Base-by-base conservation (phyloP, 257 asterid genomes). In the Linderniella brevidens region DNA sequence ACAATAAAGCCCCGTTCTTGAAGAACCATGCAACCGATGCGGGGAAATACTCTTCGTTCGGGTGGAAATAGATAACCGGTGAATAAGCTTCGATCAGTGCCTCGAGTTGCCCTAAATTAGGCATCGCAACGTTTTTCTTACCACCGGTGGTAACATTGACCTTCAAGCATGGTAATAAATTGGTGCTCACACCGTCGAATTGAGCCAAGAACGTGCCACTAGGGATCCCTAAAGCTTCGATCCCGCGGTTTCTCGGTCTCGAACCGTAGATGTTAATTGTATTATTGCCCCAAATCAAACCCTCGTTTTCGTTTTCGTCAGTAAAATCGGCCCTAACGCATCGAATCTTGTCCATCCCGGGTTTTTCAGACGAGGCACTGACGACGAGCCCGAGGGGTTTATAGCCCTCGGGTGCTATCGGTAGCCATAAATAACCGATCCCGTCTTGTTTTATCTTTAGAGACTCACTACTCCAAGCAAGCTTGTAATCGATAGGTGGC, bases 21-120 rank as follows among this genome's bases (percentile, higher is more conserved):
- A 84, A 88, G 59, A 55, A 81, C 98, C 98, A 84, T 16, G 80
- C 75, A 4, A 85, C 87, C 0, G 96, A 81, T 6, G 83, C 61
- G 3, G 98, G 94, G 4, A 74, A 60, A 70, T 76, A 73, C 9
- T 1, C 67, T 58, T 90, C 96, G 14, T 69, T 49, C 4, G 94
- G 81, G 48, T 84, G 96, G 8, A 84, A 67, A 74, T 74, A 81
- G n/a, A 90, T 65, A n/a, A 41, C 44, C 3, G 98, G 96, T 0
- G 94, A 68, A 19, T 85, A 85, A 16, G 77, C 53, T 43, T 65
- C 25, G 36, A 81, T 58, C 54, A 81, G 14, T 19, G 75, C 67
- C 32, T 69, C 50, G 17, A 79, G 20, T 55, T 85, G 96, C 19
- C 11, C 37, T 13, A 53, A 58, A 54, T 75, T 73, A 5, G 98